phyloP scores from a whole-genome alignment of 2,329 filamentous ascomycete species.

The Berkeleyomyces rouxiae region DNA sequence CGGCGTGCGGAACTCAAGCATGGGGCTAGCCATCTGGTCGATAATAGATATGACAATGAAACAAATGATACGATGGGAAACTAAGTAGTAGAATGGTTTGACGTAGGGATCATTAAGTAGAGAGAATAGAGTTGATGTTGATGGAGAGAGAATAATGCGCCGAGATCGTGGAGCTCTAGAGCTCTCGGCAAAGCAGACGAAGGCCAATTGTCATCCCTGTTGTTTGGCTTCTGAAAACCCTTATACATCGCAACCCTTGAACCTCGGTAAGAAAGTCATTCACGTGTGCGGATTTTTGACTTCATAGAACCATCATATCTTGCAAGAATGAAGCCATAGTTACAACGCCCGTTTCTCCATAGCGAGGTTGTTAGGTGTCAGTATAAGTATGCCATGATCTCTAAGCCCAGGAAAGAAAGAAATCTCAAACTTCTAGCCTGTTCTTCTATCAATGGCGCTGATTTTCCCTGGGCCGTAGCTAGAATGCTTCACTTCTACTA shows the following conservation, averaged over 20 bases:
- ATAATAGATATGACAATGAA: neutral
- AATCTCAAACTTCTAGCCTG: too few relatives aligned
- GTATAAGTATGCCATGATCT: too few relatives aligned
- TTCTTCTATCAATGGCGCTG: too few relatives aligned
- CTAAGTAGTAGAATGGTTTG: neutral
- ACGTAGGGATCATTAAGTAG: neutral
- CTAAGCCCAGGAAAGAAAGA: too few relatives aligned
- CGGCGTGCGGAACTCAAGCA: conserved; percentile 88
- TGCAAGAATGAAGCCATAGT: too few relatives aligned
- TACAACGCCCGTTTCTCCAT: too few relatives aligned
- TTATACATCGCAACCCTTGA: neutral
- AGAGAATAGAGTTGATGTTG: neutral
- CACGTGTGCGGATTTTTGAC: neutral
- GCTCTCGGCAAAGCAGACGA: neutral
- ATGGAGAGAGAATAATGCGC: neutral
- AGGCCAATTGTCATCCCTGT: neutral
- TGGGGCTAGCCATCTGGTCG: conserved; percentile 33
- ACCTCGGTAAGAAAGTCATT: neutral
- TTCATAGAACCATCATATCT: too few relatives aligned
- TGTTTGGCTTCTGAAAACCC: neutral
- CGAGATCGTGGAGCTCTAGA: neutral
- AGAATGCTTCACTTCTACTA: too few relatives aligned
- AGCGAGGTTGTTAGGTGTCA: too few relatives aligned
- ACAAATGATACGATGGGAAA: neutral
- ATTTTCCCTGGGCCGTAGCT: too few relatives aligned